A percentile compares a stretch with the other conserved stretches of the same genome.
phyloP scores from a whole-genome alignment of 192 early-diverging fungal species.

The Coemansia javaensis region DNA sequence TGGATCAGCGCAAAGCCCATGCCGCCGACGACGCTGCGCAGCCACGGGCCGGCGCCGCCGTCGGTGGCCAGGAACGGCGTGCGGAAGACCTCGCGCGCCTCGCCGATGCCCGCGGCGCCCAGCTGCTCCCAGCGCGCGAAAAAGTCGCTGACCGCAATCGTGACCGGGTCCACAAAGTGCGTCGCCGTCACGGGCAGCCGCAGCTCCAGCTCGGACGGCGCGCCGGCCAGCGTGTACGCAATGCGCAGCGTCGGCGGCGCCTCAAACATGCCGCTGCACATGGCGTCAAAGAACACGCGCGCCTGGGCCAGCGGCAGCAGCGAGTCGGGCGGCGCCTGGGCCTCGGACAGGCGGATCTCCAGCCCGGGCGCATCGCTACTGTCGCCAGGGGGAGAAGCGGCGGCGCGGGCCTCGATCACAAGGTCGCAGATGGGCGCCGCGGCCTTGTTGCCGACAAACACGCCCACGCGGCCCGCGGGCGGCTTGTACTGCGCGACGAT shows the following conservation, averaged over 20 bases:
- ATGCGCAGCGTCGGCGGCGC: slow-evolving; percentile 65
- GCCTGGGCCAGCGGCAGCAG: slow-evolving; percentile 61
- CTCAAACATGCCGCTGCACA: slow-evolving; percentile 59
- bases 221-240: slow-evolving; percentile 58
- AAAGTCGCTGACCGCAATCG: slow-evolving; percentile 70
- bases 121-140: slow-evolving; percentile 95
- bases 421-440: slow-evolving; percentile 62
- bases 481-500: slow-evolving; percentile 92
- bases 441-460: slow-evolving; percentile 91
- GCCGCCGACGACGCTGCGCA: slow-evolving; percentile 58
- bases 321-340: slow-evolving; percentile 61
- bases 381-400: slow-evolving; percentile 14
- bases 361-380: slow-evolving; percentile 22
- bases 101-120: slow-evolving; percentile 73
- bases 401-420: slow-evolving; percentile 34
- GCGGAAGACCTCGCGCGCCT: slow-evolving; percentile 57
- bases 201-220: slow-evolving; percentile 56
- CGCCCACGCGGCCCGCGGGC: slow-evolving; percentile 78
- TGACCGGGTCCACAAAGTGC: slow-evolving; percentile 86
- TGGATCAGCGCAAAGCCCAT: slow-evolving; percentile 72
- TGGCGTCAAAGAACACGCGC: slow-evolving; percentile 67
- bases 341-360: slow-evolving; percentile 53
- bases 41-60: slow-evolving; percentile 49
- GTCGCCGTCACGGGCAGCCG: slow-evolving; percentile 73
- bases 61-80: slow-evolving; percentile 27